Conservation (phyloP, 192 early-diverging fungal genomes). For the Backusella australiensis region DNA sequence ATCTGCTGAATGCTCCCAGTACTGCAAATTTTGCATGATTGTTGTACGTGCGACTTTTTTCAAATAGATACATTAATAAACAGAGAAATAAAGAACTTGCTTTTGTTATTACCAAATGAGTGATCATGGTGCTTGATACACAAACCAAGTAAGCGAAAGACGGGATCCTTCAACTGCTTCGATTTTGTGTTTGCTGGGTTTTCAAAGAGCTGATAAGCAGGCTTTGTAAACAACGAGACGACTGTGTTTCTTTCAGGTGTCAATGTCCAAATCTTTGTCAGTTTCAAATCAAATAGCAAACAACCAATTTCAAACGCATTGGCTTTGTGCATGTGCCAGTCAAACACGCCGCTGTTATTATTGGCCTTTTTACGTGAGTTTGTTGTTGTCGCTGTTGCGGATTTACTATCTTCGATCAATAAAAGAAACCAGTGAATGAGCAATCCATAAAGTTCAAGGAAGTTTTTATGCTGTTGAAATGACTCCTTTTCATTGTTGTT, state of each 20-base stretch:
- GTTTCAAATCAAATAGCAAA: conserved; percentile 53
- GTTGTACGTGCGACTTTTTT: conserved; percentile 62
- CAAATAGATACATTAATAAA: not conserved
- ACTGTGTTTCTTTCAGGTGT: conserved; percentile 68
- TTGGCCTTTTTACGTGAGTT: conserved; percentile 14
- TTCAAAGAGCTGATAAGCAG: conserved; percentile 80
- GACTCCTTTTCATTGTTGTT: conserved; percentile 66
- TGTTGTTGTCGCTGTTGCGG: conserved; percentile 12
- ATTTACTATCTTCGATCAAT: conserved; percentile 57
- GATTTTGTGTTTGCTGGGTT: conserved; percentile 68
- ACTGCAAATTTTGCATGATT: conserved; percentile 80
- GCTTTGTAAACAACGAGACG: conserved; percentile 72
- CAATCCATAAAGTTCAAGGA: conserved; percentile 83
- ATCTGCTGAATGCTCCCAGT: conserved; percentile 82
- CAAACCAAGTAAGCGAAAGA: conserved; percentile 71
- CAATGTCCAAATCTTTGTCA: conserved; percentile 71
- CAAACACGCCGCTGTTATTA: conserved; percentile 28
- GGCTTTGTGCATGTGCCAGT: conserved; percentile 59
- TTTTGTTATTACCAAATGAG: conserved; percentile 52
- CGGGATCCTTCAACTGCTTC: conserved; percentile 47
- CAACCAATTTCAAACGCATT: conserved; percentile 52
- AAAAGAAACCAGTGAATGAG: conserved; percentile 80
- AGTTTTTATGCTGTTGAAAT: conserved; percentile 60
- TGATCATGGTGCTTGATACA: conserved; percentile 80
- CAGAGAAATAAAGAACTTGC: not conserved